Evolutionary conservation across 2,329 filamentous ascomycete genomes (phyloP).

Genomic region (Calcarisporium arbuscula): DNA sequence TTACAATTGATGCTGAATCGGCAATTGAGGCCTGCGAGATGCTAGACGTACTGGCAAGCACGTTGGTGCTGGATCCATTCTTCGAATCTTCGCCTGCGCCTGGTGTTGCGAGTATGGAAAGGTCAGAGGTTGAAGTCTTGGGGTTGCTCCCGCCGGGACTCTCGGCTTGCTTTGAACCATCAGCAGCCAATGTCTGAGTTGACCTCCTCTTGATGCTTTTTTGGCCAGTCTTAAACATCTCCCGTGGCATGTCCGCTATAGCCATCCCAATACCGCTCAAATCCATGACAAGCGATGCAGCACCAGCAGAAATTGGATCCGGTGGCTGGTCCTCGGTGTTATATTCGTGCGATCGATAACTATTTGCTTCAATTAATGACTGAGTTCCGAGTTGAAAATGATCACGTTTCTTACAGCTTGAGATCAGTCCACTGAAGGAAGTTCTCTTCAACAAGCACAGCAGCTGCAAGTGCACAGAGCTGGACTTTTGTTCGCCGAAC

Average conservation of each 20-base stretch:
- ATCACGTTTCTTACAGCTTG: constrained; percentile 52
- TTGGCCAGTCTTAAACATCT: constrained; percentile 49
- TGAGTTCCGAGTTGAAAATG: not conserved
- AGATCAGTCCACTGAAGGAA: constrained; percentile 63
- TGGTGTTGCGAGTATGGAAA: no score
- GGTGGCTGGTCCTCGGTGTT: constrained; percentile 71
- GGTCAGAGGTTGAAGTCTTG: no score
- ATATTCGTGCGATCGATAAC: constrained; percentile 56
- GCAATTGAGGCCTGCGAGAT: no score
- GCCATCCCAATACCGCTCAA: constrained; percentile 75
- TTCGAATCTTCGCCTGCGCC: no score
- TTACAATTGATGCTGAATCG: not conserved
- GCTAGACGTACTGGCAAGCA: no score
- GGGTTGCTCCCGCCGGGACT: no score
- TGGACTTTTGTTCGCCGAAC: constrained; percentile 60
- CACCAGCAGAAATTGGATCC: constrained; percentile 72
- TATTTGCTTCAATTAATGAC: constrained; percentile 21
- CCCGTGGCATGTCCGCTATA: constrained; percentile 64
- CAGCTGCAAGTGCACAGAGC: constrained; percentile 67
- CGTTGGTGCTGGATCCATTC: no score
- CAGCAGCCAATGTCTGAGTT: no score
- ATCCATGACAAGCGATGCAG: constrained; percentile 76
- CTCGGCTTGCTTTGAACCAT: no score
- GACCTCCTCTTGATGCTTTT: no score
- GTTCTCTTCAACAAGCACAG: constrained; percentile 58